These are phyloP conservation scores for Saccharum hybrid DNA, from an alignment of 202 grass and related monocot genomes.

Conservation along the genomic window DNA sequence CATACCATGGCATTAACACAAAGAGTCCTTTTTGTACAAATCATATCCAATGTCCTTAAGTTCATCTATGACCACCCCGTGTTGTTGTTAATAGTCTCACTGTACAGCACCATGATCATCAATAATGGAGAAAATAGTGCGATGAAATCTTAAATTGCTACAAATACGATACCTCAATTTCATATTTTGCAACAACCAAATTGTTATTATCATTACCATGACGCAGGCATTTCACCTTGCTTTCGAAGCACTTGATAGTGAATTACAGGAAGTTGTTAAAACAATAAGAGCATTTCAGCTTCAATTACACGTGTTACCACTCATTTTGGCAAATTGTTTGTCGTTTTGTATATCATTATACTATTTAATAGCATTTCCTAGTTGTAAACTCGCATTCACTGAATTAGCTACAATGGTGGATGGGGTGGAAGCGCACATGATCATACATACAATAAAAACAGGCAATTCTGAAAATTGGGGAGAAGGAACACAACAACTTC, in stretches of 20 bases:
- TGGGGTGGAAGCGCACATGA: conserved; percentile 1
- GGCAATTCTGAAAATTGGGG: conserved; percentile 14
- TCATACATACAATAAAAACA: background rate
- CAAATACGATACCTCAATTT: background rate
- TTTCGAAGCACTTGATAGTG: background rate
- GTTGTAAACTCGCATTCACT: background rate
- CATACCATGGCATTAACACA: conserved; percentile 35
- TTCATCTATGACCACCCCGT: conserved; percentile 24
- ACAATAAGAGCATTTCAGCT: background rate
- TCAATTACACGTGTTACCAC: background rate
- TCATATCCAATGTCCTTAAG: conserved; percentile 28
- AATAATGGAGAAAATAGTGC: conserved; percentile 42
- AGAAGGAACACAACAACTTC: background rate
- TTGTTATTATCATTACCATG: conserved; percentile 31
- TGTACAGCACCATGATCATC: conserved; percentile 28
- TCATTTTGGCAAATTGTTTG: background rate
- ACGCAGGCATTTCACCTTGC: conserved; percentile 13
- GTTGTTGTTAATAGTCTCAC: conserved; percentile 25
- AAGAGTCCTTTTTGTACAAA: conserved; percentile 28
- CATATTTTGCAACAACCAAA: conserved; percentile 20
- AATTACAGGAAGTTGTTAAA: background rate
- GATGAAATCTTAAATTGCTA: conserved; percentile 1
- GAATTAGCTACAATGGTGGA: background rate
- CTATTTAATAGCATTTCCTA: background rate
- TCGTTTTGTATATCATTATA: background rate